Percentiles rank a stretch among this genome's conserved stretches.
phyloP scores from a whole-genome alignment of 495 filamentous ascomycete species.

The Penicillium roqueforti region DNA sequence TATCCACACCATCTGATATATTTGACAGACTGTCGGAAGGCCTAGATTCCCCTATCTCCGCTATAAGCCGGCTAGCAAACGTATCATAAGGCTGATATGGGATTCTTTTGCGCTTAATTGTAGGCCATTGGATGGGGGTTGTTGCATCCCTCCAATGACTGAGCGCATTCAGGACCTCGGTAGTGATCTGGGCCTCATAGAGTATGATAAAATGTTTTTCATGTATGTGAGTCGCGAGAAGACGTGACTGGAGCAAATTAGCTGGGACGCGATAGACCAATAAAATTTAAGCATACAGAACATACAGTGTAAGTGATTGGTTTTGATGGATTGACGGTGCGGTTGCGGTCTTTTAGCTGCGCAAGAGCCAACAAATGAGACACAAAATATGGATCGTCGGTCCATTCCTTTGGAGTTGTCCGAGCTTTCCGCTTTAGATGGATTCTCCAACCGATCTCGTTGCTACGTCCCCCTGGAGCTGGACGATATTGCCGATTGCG shows the following conservation, averaged over 20 bases:
- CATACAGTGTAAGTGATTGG: conserved; percentile 15
- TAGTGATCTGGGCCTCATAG: conserved; percentile 15
- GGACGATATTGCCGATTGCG: conserved; percentile 4
- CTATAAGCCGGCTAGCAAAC: conserved; percentile 5
- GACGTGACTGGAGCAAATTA: conserved; percentile 15
- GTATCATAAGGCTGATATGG: conserved; percentile 17
- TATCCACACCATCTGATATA: background rate
- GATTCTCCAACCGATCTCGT: background rate
- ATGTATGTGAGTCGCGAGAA: conserved; percentile 13
- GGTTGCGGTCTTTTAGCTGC: conserved; percentile 15
- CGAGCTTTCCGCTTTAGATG: background rate
- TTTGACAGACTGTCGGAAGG: background rate
- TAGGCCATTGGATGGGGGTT: conserved; percentile 7
- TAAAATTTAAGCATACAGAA: background rate
- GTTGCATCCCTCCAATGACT: conserved; percentile 8
- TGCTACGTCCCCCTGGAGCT: background rate
- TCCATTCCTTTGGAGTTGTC: conserved; percentile 18
- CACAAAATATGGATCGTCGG: conserved; percentile 21
- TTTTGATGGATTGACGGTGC: background rate
- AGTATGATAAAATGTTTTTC: conserved; percentile 14
- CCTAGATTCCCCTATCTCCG: conserved; percentile 1
- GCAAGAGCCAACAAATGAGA: conserved; percentile 21
- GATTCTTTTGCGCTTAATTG: conserved; percentile 9
- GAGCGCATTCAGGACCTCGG: conserved; percentile 12
- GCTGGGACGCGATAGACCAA: background rate